Percentiles rank a stretch among this genome's conserved stretches.
Evolutionary conservation across 2,329 filamentous ascomycete genomes (phyloP).

Genomic region (Ambrosiella cleistominuta): DNA sequence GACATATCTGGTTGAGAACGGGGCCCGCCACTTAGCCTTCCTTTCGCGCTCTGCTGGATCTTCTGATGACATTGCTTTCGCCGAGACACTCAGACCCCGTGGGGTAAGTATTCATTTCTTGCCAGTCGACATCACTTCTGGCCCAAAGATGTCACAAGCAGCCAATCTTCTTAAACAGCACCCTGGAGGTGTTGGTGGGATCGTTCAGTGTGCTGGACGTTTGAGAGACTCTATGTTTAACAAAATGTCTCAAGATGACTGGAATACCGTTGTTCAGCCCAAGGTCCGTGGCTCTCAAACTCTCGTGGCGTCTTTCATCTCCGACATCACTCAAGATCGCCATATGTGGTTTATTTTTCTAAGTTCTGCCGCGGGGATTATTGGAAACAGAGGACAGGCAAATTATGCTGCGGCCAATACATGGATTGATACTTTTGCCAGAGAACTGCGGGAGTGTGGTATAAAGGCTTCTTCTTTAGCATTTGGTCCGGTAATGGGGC

Average conservation of each 20-base stretch:
- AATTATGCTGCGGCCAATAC: constrained; percentile 40
- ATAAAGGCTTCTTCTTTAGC: constrained; percentile 31
- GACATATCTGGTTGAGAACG: constrained; percentile 30
- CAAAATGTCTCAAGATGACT: constrained; percentile 22
- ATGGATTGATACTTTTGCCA: constrained; percentile 32
- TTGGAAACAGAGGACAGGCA: constrained; percentile 39
- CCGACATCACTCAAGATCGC: constrained; percentile 19
- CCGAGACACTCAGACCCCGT: constrained; percentile 19
- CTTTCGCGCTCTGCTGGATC: constrained; percentile 31
- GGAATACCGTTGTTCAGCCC: constrained; percentile 18
- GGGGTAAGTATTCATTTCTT: constrained; percentile 22
- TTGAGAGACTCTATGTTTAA: constrained; percentile 20
- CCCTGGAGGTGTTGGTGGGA: constrained; percentile 18
- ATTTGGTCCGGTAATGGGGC: constrained; percentile 35
- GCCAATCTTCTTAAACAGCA: constrained; percentile 15
- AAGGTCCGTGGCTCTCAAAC: constrained; percentile 26
- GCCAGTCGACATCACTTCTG: constrained; percentile 27
- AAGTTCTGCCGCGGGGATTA: constrained; percentile 23
- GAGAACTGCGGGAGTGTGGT: constrained; percentile 20
- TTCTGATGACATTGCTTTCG: constrained; percentile 18
- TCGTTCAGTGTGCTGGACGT: constrained; percentile 23
- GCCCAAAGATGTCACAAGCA: constrained; percentile 15
- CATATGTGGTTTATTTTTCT: constrained; percentile 12
- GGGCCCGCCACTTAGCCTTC: constrained; percentile 34
- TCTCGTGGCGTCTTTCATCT: constrained; percentile 19